Conservation (phyloP, 768 basidiomycete species). For the Termitomyces sp. region DNA sequence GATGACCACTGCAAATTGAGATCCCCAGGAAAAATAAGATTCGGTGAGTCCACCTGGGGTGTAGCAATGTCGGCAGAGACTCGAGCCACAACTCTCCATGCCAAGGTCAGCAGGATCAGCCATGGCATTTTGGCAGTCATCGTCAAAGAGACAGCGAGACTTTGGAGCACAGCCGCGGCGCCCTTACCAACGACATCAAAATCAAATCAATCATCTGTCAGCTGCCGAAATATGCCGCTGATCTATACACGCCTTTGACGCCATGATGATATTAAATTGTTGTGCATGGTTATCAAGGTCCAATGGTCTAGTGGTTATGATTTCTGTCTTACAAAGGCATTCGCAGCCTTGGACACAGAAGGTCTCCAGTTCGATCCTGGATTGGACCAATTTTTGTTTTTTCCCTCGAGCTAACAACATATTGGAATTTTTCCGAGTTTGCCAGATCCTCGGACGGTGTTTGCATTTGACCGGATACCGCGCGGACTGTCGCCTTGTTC, state of each 20-base stretch:
- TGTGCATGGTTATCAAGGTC: conserved; percentile 17
- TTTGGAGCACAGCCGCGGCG: background rate
- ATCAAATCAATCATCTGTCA: background rate
- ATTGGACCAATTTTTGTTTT: conserved; percentile 18
- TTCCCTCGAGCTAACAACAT: background rate
- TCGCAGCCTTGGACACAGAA: conserved; percentile 19
- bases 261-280: too few species aligned
- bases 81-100: background rate
- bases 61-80: background rate
- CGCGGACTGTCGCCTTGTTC: background rate
- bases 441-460: background rate
- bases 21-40: conserved; percentile 17
- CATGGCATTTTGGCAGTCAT: conserved; percentile 6
- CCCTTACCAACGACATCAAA: background rate
- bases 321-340: conserved; percentile 28
- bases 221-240: too few species aligned
- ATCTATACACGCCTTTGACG: too few species aligned
- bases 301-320: conserved; percentile 45
- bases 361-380: conserved; percentile 35
- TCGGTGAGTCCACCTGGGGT: conserved; percentile 11
- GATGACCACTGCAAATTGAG: conserved; percentile 16
- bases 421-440: too few species aligned
- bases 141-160: conserved; percentile 1
- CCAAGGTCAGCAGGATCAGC: conserved; percentile 1
- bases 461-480: background rate